phyloP scores from a whole-genome alignment of 192 early-diverging fungal species.

The Coemansia sp. region DNA sequence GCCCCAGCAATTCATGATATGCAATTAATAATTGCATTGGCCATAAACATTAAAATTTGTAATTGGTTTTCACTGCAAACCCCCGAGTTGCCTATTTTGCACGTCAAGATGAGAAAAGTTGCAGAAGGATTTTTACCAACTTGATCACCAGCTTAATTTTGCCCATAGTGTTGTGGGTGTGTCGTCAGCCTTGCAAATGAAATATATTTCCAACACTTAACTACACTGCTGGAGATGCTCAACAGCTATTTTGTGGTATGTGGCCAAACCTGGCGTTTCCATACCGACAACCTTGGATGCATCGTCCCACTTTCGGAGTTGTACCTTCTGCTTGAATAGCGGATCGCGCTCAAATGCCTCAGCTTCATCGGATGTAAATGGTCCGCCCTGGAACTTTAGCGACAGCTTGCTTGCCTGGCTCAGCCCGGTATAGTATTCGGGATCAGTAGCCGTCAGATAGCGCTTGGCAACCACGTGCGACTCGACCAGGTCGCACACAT shows the following conservation, averaged over 20 bases:
- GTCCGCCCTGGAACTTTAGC: conserved; percentile 53
- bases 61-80: too few relatives aligned
- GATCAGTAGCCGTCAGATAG: conserved; percentile 54
- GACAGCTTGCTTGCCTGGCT: conserved; percentile 55
- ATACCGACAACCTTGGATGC: conserved; percentile 45
- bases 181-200: too few relatives aligned
- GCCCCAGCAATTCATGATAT: too few relatives aligned
- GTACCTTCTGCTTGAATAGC: conserved; percentile 52
- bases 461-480: conserved; percentile 57
- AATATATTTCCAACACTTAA: not conserved
- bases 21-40: too few relatives aligned
- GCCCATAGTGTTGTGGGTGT: too few relatives aligned
- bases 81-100: too few relatives aligned
- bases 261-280: conserved; percentile 45
- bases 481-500: conserved; percentile 52
- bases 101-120: too few relatives aligned
- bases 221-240: conserved; percentile 28
- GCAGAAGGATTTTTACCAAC: too few relatives aligned
- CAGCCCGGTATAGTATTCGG: conserved; percentile 45
- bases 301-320: conserved; percentile 56
- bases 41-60: too few relatives aligned
- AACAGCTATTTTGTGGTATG: conserved; percentile 44
- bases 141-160: too few relatives aligned
- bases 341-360: conserved; percentile 51
- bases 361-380: conserved; percentile 43